A percentile compares a stretch with the other conserved stretches of the same genome.
These are phyloP conservation scores for Fraxinus dipetala DNA, from an alignment of 305 asterid species.

Conservation along the genomic window DNA sequence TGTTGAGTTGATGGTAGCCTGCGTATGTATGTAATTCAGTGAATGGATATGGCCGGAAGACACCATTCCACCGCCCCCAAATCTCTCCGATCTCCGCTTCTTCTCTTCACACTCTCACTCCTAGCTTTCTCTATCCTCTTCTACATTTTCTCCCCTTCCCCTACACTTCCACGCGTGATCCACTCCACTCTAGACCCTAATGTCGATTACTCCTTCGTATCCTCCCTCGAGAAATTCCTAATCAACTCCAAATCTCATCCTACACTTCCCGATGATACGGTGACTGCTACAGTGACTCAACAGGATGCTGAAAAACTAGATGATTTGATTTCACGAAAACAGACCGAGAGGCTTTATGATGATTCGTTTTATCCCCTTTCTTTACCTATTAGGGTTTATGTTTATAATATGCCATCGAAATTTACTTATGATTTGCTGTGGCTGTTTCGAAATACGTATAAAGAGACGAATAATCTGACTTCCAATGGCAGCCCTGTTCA, in stretches of 20 bases:
- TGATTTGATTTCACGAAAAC: slow-evolving; percentile 44
- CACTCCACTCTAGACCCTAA: slow-evolving; percentile 40
- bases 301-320: slow-evolving; percentile 47
- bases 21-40: slow-evolving; percentile 20
- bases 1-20: background rate
- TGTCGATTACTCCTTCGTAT: slow-evolving; percentile 55
- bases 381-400: slow-evolving; percentile 64
- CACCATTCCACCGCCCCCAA: slow-evolving; percentile 30
- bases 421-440: slow-evolving; percentile 86
- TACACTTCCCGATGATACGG: slow-evolving; percentile 40
- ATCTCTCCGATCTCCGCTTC: slow-evolving; percentile 47
- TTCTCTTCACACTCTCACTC: slow-evolving; percentile 38
- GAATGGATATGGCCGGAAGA: slow-evolving; percentile 70
- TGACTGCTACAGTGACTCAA: slow-evolving; percentile 30
- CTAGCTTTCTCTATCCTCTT: slow-evolving; percentile 51
- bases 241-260: slow-evolving; percentile 33
- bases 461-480: slow-evolving; percentile 64
- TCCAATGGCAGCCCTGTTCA: slow-evolving; percentile 97
- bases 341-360: slow-evolving; percentile 47
- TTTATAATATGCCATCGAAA: slow-evolving; percentile 84
- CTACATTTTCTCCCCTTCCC: slow-evolving; percentile 37
- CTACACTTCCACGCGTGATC: slow-evolving; percentile 19
- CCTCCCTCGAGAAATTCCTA: slow-evolving; percentile 73
- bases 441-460: slow-evolving; percentile 63
- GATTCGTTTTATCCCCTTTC: slow-evolving; percentile 29